Percentiles rank a stretch among this genome's conserved stretches.
Evolutionary conservation across 2,329 filamentous ascomycete species (phyloP).

Genomic region (Bipolaris victoriae): DNA sequence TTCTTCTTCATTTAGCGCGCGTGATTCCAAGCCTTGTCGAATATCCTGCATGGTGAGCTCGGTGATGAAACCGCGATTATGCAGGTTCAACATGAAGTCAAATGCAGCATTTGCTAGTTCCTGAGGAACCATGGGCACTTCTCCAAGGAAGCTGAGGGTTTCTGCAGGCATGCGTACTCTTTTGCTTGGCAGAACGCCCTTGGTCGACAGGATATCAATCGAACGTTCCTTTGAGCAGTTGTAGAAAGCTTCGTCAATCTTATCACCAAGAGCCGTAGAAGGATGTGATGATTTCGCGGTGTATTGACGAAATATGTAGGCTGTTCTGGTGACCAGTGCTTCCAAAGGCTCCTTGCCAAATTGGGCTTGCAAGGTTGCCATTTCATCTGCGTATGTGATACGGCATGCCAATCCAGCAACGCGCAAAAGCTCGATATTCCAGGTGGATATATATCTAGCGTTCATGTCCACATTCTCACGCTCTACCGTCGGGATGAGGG

Average conservation of each 20-base stretch:
- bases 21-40: slow-evolving; percentile 78
- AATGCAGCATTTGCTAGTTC: slow-evolving; percentile 70
- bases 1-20: slow-evolving; percentile 79
- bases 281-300: slow-evolving; percentile 90
- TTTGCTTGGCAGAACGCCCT: slow-evolving; percentile 83
- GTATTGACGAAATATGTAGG: slow-evolving; percentile 86
- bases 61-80: slow-evolving; percentile 83
- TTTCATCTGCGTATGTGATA: slow-evolving; percentile 86
- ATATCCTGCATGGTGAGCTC: slow-evolving; percentile 89
- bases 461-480: slow-evolving; percentile 97
- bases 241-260: slow-evolving; percentile 96
- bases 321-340: slow-evolving; percentile 75
- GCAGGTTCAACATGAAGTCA: slow-evolving; percentile 80
- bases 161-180: slow-evolving; percentile 77
- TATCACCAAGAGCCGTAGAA: slow-evolving; percentile 78
- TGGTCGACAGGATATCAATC: slow-evolving; percentile 87
- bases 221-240: slow-evolving; percentile 77
- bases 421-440: slow-evolving; percentile 93
- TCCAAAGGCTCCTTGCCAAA: slow-evolving; percentile 64
- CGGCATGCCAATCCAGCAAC: slow-evolving; percentile 89
- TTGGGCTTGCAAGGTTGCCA: slow-evolving; percentile 64
- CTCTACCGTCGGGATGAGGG: slow-evolving; percentile 95
- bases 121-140: slow-evolving; percentile 84
- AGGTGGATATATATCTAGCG: slow-evolving; percentile 89
- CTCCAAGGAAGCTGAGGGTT: slow-evolving; percentile 79